These are phyloP conservation scores for Nakaseomyces glabratus DNA, from an alignment of 1,139 yeast genomes.

Conservation along the genomic window DNA sequence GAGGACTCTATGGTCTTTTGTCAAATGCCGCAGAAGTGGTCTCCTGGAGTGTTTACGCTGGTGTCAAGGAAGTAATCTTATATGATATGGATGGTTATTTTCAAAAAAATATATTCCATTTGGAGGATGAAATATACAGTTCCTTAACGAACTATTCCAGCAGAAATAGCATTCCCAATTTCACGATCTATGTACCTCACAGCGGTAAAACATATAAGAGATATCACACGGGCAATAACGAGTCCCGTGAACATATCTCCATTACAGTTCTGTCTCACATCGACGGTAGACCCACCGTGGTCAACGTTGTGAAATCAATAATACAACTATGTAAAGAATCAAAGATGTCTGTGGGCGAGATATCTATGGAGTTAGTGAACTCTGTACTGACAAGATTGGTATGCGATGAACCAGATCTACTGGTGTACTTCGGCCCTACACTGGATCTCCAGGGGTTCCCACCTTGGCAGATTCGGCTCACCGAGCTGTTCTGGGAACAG, in stretches of 20 bases:
- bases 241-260: slow-evolving; percentile 39
- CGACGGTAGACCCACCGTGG: slow-evolving; percentile 87
- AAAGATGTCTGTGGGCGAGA: slow-evolving; percentile 57
- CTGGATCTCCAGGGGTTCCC: slow-evolving; percentile 91
- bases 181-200: slow-evolving; percentile 54
- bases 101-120: slow-evolving; percentile 45
- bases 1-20: slow-evolving; percentile 77
- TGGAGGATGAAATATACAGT: slow-evolving; percentile 50
- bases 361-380: slow-evolving; percentile 66
- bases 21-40: slow-evolving; percentile 67
- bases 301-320: slow-evolving; percentile 80
- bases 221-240: slow-evolving; percentile 32
- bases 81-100: slow-evolving; percentile 75
- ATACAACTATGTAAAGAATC: slow-evolving; percentile 60
- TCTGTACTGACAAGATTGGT: slow-evolving; percentile 67
- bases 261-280: slow-evolving; percentile 59
- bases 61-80: slow-evolving; percentile 59
- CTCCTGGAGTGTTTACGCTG: slow-evolving; percentile 85
- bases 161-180: slow-evolving; percentile 53
- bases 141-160: slow-evolving; percentile 72
- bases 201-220: slow-evolving; percentile 38
- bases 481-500: slow-evolving; percentile 86
- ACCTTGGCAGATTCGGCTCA: slow-evolving; percentile 92
- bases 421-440: slow-evolving; percentile 75
- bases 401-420: slow-evolving; percentile 83